Evolutionary conservation across 768 basidiomycete genomes (phyloP).

Genomic region (Auriculariales sp.): DNA sequence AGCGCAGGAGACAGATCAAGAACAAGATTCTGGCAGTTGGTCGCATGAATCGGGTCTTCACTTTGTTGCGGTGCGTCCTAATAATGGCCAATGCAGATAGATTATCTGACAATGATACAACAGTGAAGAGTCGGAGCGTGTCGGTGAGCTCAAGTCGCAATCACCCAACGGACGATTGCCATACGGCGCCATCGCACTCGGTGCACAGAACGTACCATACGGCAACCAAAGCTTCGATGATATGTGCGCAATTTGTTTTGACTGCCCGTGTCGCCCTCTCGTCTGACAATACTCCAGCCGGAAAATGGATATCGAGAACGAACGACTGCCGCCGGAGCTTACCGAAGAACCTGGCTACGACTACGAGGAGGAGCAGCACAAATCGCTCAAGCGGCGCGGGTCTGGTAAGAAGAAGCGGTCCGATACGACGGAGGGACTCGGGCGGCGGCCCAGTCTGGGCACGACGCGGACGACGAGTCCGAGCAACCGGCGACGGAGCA

Average conservation of each 20-base stretch:
- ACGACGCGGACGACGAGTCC: conserved; percentile 26
- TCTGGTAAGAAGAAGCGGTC: too few species aligned
- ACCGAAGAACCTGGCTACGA: conserved; percentile 37
- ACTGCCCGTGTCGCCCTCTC: too few species aligned
- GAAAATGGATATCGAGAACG: conserved; percentile 97
- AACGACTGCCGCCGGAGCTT: conserved; percentile 94
- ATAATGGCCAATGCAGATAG: not conserved
- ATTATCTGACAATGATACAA: not conserved
- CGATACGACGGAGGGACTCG: conserved; percentile 7
- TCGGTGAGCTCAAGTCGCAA: conserved; percentile 90
- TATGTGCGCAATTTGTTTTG: conserved; percentile 48
- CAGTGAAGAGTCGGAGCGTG: conserved; percentile 95
- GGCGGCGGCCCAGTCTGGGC: conserved; percentile 22
- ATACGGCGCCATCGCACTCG: conserved; percentile 56
- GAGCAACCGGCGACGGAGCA: conserved; percentile 22
- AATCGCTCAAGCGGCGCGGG: not conserved
- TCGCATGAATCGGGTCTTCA: conserved; percentile 33
- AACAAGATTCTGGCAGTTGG: conserved; percentile 38
- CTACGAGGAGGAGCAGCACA: not conserved
- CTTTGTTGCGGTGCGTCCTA: conserved; percentile 26
- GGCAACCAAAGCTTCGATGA: conserved; percentile 58
- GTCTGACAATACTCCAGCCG: too few species aligned
- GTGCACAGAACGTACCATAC: not conserved
- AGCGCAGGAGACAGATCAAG: conserved; percentile 28
- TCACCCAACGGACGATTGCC: conserved; percentile 66